Evolutionary conservation across 2,329 filamentous ascomycete genomes (phyloP), one percentile per base, ranked within the genome.

Genomic region (Neonectria coccinea): DNA sequence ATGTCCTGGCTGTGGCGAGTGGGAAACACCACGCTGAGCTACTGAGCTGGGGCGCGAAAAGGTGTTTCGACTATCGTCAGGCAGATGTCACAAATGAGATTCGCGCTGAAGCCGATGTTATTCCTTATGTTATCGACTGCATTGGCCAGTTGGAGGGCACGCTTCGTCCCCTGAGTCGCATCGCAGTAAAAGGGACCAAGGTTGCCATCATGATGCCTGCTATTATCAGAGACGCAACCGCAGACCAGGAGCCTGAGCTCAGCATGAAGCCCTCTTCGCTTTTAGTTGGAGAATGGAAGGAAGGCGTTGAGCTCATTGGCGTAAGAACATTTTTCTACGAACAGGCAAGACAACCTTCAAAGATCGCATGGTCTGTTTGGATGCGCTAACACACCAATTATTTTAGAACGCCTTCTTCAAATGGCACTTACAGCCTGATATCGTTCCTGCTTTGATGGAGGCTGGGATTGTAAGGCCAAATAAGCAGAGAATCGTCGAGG

Each of bases 131-230:
- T 16, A 70, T 89, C 11, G 86, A 89, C 74, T 88, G 86, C 73
- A 87, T 89, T 59, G 84, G 84, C 2, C 84, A 82, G 3, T 74
- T 82, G 39, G 70, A 78, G 2, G 83, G 83, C 0, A 84, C 82
- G 6, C 67, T 89, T 6, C 69, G 70, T 33, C 86, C 83, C 2
- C 76, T 90, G 36, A 79, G 81, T 5, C 80, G 80, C 67, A 77
- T 91, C 25, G 86, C 85, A 0, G 76, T 80, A 62, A 73, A 57
- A 1, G 85, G 85, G 0, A 76, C 80, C 4, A 85, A 76, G 25
- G 85, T 90, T 0, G 88, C 87, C 0, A 76, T 89, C 16, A 82
- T 91, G 76, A 75, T 91, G 6, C 88, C 88, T 0, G 83, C 90
- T 16, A 86, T 90, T 61, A 67, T 88, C 48, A 81, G 76, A 47